Evolutionary conservation across 2,329 filamentous ascomycete genomes (phyloP).

Genomic region (Neoascochyta sp.): DNA sequence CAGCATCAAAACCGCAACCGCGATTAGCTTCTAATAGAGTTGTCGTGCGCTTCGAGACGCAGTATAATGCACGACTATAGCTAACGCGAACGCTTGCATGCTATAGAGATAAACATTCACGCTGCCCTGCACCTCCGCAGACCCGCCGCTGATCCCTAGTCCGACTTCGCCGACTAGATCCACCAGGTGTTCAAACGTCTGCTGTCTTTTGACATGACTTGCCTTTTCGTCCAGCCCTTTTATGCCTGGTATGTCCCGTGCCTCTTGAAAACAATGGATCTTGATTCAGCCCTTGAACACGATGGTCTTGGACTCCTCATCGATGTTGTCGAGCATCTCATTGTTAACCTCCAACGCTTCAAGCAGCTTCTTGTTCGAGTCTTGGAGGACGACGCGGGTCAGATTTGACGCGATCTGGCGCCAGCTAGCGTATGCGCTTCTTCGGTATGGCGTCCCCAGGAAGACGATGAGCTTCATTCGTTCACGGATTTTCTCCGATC

Average conservation of each 20-base stretch:
- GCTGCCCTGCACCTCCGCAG: slow-evolving; percentile 6
- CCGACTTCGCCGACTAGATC: too few species aligned
- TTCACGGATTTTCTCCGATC: slow-evolving; percentile 23
- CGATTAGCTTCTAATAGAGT: slow-evolving; percentile 5
- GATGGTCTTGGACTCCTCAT: slow-evolving; percentile 35
- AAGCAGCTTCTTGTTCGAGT: slow-evolving; percentile 35
- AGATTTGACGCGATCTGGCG: slow-evolving; percentile 35
- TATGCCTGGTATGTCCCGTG: slow-evolving; percentile 27
- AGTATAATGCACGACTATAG: slow-evolving; percentile 6
- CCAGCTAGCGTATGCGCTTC: slow-evolving; percentile 33
- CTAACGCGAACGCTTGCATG: slow-evolving; percentile 9
- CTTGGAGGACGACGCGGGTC: slow-evolving; percentile 29
- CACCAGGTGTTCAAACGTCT: too few species aligned
- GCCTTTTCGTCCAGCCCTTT: slow-evolving; percentile 7
- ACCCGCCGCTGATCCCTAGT: slow-evolving; percentile 6
- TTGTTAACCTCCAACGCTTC: slow-evolving; percentile 31
- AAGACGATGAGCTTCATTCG: slow-evolving; percentile 38
- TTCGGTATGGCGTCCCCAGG: slow-evolving; percentile 43
- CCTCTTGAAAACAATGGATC: slow-evolving; percentile 42
- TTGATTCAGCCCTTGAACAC: slow-evolving; percentile 21
- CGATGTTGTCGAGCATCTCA: slow-evolving; percentile 40
- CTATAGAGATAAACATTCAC: slow-evolving; percentile 8
- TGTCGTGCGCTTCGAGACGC: slow-evolving; percentile 9
- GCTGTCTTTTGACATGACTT: too few species aligned
- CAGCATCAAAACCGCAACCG: slow-evolving; percentile 4